phyloP scores from a whole-genome alignment of 2,329 filamentous ascomycete species.

The Ophiocordyceps camponoti-floridani region DNA sequence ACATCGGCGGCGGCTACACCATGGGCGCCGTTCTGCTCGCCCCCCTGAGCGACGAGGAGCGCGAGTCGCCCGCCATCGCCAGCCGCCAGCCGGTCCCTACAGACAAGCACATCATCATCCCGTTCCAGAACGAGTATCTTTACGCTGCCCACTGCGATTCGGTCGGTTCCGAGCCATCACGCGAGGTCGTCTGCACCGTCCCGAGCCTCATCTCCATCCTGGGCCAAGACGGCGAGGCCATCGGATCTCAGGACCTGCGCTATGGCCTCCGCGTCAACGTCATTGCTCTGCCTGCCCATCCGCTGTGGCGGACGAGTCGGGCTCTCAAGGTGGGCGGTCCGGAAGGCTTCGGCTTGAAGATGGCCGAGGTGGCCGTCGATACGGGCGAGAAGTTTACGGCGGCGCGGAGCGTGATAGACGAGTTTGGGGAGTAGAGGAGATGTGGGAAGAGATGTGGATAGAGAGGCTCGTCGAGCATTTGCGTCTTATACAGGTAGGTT shows the following conservation, averaged over 20 bases:
- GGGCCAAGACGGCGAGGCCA: constrained; percentile 26
- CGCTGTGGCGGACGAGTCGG: constrained; percentile 25
- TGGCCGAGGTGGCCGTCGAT: constrained; percentile 1
- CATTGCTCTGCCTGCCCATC: constrained; percentile 28
- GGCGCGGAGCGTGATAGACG: background rate
- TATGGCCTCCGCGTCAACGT: constrained; percentile 32
- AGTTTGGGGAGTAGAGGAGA: background rate
- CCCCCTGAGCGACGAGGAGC: constrained; percentile 13
- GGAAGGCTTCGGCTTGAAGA: constrained; percentile 11
- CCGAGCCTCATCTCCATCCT: constrained; percentile 19
- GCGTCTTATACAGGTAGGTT: background rate
- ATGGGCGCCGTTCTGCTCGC: constrained; percentile 19
- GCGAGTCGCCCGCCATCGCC: constrained; percentile 6
- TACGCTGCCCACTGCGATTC: constrained; percentile 17
- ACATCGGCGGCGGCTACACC: constrained; percentile 20
- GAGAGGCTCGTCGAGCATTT: background rate
- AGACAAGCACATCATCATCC: constrained; percentile 17
- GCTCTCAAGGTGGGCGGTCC: constrained; percentile 16
- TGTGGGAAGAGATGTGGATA: background rate
- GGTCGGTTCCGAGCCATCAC: constrained; percentile 10
- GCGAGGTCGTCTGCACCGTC: constrained; percentile 16
- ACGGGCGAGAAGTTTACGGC: constrained; percentile 4
- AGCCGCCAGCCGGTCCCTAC: constrained; percentile 3
- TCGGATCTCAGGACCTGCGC: constrained; percentile 29
- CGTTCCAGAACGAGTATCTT: constrained; percentile 23